Conservation (phyloP, 2,329 filamentous ascomycete species). For the Ceratocystis ficicola region DNA sequence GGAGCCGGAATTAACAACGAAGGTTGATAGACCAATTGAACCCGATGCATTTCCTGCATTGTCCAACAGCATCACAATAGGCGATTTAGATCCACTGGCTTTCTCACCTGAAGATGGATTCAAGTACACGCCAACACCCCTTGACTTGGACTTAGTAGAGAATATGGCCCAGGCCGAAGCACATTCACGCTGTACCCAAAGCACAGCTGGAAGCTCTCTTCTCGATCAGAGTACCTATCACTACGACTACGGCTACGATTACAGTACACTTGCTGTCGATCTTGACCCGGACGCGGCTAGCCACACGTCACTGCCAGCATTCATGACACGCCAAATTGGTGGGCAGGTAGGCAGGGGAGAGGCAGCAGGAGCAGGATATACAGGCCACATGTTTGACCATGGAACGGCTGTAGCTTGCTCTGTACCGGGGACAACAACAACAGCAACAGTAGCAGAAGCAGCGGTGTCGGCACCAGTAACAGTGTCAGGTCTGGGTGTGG, state of each 20-base stretch:
- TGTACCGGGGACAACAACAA: neutral
- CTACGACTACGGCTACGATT: neutral
- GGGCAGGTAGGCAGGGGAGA: neutral
- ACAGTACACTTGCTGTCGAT: neutral
- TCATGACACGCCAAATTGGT: neutral
- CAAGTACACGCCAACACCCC: neutral
- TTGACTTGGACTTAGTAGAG: neutral
- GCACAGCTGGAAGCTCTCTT: neutral
- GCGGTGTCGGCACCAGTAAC: neutral
- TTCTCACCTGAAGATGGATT: neutral
- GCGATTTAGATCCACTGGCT: neutral
- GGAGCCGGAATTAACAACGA: neutral
- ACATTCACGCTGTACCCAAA: neutral
- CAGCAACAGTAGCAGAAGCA: neutral
- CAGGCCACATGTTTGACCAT: constrained; percentile 48
- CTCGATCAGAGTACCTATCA: neutral
- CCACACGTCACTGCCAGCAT: neutral
- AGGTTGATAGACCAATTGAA: neutral
- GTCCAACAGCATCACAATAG: neutral
- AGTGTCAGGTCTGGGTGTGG: neutral
- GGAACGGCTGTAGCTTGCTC: constrained; percentile 38
- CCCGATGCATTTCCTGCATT: neutral
- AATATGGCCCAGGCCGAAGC: neutral
- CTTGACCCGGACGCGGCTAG: neutral
- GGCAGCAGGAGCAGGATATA: constrained; percentile 30